Conservation (phyloP, 176 grass and related monocot genomes). For the Microstegium vimineum region DNA sequence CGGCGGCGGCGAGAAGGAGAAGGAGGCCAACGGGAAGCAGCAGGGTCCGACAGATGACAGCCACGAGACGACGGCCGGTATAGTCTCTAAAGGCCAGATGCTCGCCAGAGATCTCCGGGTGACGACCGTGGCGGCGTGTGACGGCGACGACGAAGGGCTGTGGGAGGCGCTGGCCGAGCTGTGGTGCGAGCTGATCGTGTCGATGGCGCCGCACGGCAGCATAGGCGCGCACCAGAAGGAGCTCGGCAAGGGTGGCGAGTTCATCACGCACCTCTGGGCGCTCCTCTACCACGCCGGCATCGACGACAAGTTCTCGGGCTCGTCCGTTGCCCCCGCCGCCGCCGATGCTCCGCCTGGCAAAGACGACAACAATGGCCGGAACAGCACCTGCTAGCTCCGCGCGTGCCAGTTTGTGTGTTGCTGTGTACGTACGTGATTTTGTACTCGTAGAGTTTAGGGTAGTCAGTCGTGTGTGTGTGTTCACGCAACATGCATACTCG, state of each 20-base stretch:
- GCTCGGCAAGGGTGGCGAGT: constrained; percentile 40
- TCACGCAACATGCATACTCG: too few relatives aligned
- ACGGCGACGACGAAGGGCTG: neutral
- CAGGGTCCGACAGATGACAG: neutral
- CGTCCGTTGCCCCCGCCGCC: neutral
- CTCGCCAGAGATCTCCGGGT: neutral
- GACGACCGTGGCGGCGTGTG: neutral
- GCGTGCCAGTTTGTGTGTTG: neutral
- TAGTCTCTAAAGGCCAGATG: neutral
- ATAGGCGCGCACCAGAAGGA: constrained; percentile 4
- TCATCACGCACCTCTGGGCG: constrained; percentile 50
- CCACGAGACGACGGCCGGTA: too few relatives aligned
- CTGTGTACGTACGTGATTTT: too few relatives aligned
- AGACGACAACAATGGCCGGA: neutral
- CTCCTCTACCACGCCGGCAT: constrained; percentile 35
- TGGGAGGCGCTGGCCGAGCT: neutral
- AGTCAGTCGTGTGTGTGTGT: too few relatives aligned
- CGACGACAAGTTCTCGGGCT: neutral
- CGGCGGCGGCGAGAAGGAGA: neutral
- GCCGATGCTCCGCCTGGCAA: too few relatives aligned
- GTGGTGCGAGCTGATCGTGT: constrained; percentile 39
- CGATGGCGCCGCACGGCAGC: neutral
- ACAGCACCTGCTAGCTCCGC: neutral
- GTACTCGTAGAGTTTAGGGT: too few relatives aligned
- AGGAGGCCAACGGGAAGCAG: neutral